These are phyloP conservation scores for Pythium utonaiense DNA, from an alignment of 352 stramenopile genomes.

Conservation along the genomic window DNA sequence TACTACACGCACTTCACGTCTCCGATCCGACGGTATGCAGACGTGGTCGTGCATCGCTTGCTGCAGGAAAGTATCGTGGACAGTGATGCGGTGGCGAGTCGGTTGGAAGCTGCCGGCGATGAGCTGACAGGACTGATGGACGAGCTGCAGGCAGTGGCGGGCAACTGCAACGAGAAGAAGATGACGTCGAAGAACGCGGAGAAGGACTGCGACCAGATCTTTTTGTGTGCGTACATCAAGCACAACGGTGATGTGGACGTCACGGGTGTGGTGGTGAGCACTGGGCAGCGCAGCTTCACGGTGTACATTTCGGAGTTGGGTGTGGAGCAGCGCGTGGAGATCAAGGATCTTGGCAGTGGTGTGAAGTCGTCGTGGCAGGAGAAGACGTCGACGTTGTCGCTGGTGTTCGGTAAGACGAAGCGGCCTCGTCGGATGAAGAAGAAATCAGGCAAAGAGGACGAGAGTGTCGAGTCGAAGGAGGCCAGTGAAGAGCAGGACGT, in stretches of 20 bases:
- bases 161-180: slow-evolving; percentile 88
- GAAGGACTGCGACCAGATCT: slow-evolving; percentile 73
- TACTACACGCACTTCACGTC: slow-evolving; percentile 99
- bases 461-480: slow-evolving; percentile 11
- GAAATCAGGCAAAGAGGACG: slow-evolving; percentile 12
- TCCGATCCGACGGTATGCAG: slow-evolving; percentile 93
- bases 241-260: slow-evolving; percentile 55
- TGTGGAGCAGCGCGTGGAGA: slow-evolving; percentile 61
- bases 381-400: slow-evolving; percentile 43
- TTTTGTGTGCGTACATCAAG: slow-evolving; percentile 76
- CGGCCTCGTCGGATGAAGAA: slow-evolving; percentile 4
- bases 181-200: slow-evolving; percentile 77
- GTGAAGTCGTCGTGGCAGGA: slow-evolving; percentile 47
- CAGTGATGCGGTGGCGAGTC: slow-evolving; percentile 3
- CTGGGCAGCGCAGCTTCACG: slow-evolving; percentile 74
- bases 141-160: slow-evolving; percentile 44
- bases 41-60: slow-evolving; percentile 76
- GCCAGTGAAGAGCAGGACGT: slow-evolving; percentile 6
- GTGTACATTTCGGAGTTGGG: slow-evolving; percentile 73
- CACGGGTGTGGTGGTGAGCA: slow-evolving; percentile 68
- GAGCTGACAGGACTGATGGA: slow-evolving; percentile 30
- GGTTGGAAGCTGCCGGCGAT: slow-evolving; percentile 13
- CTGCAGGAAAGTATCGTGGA: slow-evolving; percentile 50
- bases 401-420: slow-evolving; percentile 28
- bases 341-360: slow-evolving; percentile 37